A percentile compares a stretch with the other conserved stretches of the same genome.
These are phyloP conservation scores for Cyberlindnera veronae DNA, from an alignment of 805 yeast species.

Conservation along the genomic window DNA sequence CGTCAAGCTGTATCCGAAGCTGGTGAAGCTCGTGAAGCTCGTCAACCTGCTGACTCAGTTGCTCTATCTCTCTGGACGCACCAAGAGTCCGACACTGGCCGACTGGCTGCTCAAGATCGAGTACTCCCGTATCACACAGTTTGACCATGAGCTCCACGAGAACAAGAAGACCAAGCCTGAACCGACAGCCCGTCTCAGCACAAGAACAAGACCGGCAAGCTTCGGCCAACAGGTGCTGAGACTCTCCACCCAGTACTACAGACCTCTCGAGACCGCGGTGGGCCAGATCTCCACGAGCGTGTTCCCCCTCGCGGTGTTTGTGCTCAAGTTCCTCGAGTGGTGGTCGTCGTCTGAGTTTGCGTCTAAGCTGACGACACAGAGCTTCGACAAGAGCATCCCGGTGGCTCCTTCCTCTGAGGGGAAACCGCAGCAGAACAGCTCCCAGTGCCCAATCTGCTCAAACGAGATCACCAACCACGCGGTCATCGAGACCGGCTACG, in stretches of 20 bases:
- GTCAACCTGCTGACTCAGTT: slow-evolving; percentile 56
- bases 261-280: slow-evolving; percentile 17
- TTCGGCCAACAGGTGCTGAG: slow-evolving; percentile 23
- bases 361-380: slow-evolving; percentile 44
- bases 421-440: slow-evolving; percentile 30
- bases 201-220: slow-evolving; percentile 24
- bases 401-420: slow-evolving; percentile 26
- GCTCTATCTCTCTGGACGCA: slow-evolving; percentile 61
- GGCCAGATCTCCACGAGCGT: slow-evolving; percentile 34
- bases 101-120: slow-evolving; percentile 61
- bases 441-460: slow-evolving; percentile 67
- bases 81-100: slow-evolving; percentile 58
- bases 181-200: background rate
- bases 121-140: slow-evolving; percentile 43
- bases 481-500: slow-evolving; percentile 86
- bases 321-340: slow-evolving; percentile 87
- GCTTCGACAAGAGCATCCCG: slow-evolving; percentile 46
- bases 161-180: slow-evolving; percentile 11
- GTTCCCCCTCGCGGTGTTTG: slow-evolving; percentile 79
- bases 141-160: slow-evolving; percentile 26
- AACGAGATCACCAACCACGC: slow-evolving; percentile 72
- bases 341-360: slow-evolving; percentile 81
- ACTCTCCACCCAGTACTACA: slow-evolving; percentile 11
- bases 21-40: slow-evolving; percentile 44
- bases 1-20: slow-evolving; percentile 57